Base-by-base conservation (phyloP, 768 basidiomycete species). In the Exsudoporus frostii region DNA sequence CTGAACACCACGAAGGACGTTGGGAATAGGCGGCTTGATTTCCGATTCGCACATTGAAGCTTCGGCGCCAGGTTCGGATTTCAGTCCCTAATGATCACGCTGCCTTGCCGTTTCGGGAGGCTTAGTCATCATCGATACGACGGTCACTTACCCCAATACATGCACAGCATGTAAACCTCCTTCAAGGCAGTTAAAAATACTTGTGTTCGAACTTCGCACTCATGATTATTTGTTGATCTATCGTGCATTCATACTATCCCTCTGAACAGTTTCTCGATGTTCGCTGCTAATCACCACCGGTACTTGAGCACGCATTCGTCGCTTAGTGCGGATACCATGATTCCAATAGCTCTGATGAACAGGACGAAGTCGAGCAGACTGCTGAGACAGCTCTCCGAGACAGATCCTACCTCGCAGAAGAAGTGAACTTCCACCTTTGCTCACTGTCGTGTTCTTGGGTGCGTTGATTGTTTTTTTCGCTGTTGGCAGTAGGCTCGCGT, bases 21-120 rank as follows among this genome's bases (percentile, higher is more conserved):
- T 56, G 84, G 85, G 24, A 86, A 84, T 57, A 65, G 76, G 55
- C 69, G 82, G 33, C 64, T 86, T 53, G 82, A 86, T 59, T 86
- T 85, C 71, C 73, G 82, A 14, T 86, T 86, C 54, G 79, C 76
- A 6, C 82, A 85, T 63, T 84, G 44, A 60, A 7, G n/a, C 7
- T 13, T 1, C 20, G 7, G 19, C 15, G 27, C 8, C 27, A 8
- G 8, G n/a, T n/a, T 13, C 7, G 13, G 25, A 29, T 19, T 8
- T 8, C 27, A 27, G 1, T 6, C 27, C 27, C 7, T n/a, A n/a
- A n/a, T n/a, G n/a, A n/a, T n/a, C n/a, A n/a, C n/a, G n/a, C n/a
- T n/a, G n/a, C n/a, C n/a, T n/a, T n/a, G n/a, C n/a, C n/a, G n/a
- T n/a, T n/a, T n/a, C n/a, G n/a, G n/a, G n/a, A n/a, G n/a, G n/a